phyloP scores from a whole-genome alignment of 768 basidiomycete species.

The Pholiota microspora region DNA sequence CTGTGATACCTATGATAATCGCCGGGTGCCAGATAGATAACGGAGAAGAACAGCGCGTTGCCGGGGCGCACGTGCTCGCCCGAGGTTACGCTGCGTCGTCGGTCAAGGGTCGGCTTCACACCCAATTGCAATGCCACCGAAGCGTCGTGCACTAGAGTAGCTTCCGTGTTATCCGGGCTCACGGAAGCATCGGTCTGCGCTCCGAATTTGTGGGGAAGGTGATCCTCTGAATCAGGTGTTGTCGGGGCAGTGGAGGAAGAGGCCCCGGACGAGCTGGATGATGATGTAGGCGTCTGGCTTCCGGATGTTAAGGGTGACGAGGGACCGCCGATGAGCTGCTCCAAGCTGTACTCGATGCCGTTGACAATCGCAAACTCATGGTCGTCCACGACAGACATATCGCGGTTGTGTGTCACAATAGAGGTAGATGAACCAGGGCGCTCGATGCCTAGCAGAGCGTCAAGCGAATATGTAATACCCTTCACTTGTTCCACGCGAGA shows the following conservation, averaged over 20 bases:
- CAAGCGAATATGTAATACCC: constrained; percentile 94
- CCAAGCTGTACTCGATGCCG: constrained; percentile 94
- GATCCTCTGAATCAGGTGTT: constrained; percentile 8
- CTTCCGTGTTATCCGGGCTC: constrained; percentile 49
- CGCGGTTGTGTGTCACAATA: constrained; percentile 39
- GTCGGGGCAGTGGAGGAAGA: constrained; percentile 1
- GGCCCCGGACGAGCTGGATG: constrained; percentile 8
- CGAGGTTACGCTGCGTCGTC: constrained; percentile 31
- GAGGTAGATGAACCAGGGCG: constrained; percentile 44
- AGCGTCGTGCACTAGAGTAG: constrained; percentile 63
- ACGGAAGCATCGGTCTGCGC: constrained; percentile 76
- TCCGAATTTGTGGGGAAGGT: constrained; percentile 55
- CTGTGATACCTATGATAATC: constrained; percentile 99
- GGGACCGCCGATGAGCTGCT: constrained; percentile 74
- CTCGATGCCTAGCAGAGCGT: constrained; percentile 85
- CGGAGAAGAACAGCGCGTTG: constrained; percentile 86
- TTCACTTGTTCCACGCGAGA: constrained; percentile 94
- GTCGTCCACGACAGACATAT: constrained; percentile 72
- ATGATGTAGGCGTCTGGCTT: constrained; percentile 31
- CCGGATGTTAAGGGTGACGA: constrained; percentile 42
- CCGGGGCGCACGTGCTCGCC: constrained; percentile 62
- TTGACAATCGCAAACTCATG: constrained; percentile 95
- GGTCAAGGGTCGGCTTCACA: constrained; percentile 29
- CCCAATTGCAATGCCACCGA: constrained; percentile 77
- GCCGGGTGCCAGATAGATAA: constrained; percentile 97